Evolutionary conservation across 2,329 filamentous ascomycete genomes (phyloP).

Genomic region (Penicillium sp.): DNA sequence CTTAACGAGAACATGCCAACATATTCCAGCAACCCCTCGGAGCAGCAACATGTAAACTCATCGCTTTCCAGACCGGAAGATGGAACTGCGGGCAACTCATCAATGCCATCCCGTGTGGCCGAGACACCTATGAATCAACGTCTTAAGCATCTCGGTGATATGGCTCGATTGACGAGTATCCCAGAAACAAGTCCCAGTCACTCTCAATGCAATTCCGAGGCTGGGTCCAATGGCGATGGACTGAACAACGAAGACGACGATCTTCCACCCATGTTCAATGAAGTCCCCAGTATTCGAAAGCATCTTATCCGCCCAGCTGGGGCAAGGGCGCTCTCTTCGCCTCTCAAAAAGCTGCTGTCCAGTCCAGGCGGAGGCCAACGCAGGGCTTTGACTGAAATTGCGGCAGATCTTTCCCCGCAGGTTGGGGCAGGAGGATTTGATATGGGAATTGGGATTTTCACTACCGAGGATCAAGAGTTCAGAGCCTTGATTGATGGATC

Average conservation of each 20-base stretch:
- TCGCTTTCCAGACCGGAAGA: constrained; percentile 9
- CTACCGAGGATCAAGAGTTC: constrained; percentile 42
- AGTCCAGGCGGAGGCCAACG: constrained; percentile 41
- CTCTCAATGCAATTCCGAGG: constrained; percentile 25
- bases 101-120: constrained; percentile 40
- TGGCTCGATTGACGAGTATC: constrained; percentile 34
- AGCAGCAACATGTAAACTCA: constrained; percentile 4
- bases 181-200: constrained; percentile 40
- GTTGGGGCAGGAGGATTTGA: constrained; percentile 33
- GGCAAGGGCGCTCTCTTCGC: constrained; percentile 24
- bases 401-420: constrained; percentile 42
- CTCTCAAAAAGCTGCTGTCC: constrained; percentile 35
- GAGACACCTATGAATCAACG: constrained; percentile 40
- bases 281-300: constrained; percentile 13
- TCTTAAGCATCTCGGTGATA: constrained; percentile 23
- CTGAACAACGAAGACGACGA: constrained; percentile 39
- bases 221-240: constrained; percentile 24
- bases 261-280: constrained; percentile 33
- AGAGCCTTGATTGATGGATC: constrained; percentile 34
- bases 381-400: constrained; percentile 43
- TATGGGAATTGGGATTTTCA: constrained; percentile 38
- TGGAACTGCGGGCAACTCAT: constrained; percentile 29
- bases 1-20: constrained; percentile 9
- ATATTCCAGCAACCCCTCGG: constrained; percentile 17
- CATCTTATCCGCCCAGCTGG: constrained; percentile 22